Evolutionary conservation across 768 basidiomycete species (phyloP).

Genomic region (Antrodiella citrinella): DNA sequence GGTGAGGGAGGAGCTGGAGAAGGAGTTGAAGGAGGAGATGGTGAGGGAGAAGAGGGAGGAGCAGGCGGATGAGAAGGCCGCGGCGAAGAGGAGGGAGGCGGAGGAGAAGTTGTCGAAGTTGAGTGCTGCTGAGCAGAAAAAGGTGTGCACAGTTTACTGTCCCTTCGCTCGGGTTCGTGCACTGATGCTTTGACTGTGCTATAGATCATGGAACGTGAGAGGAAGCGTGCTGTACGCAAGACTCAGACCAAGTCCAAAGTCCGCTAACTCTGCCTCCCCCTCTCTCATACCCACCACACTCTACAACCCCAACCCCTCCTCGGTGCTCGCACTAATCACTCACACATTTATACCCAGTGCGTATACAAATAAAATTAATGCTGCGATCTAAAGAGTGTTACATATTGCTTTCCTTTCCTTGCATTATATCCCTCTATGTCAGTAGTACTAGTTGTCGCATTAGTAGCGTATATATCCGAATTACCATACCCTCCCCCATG

Average conservation of each 20-base stretch:
- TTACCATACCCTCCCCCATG: not conserved
- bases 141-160: conserved; percentile 36
- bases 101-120: conserved; percentile 67
- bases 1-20: conserved; percentile 63
- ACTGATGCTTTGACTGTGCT: too few relatives aligned
- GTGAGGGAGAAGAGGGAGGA: conserved; percentile 66
- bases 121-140: conserved; percentile 75
- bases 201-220: conserved; percentile 67
- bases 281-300: too few relatives aligned
- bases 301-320: too few relatives aligned
- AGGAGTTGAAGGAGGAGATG: conserved; percentile 58
- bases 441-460: not conserved
- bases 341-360: too few relatives aligned
- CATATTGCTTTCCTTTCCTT: too few relatives aligned
- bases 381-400: too few relatives aligned
- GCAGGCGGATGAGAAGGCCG: conserved; percentile 61
- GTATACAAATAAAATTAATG: too few relatives aligned
- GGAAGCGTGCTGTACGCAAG: conserved; percentile 63
- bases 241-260: conserved; percentile 49
- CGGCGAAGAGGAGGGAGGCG: conserved; percentile 65
- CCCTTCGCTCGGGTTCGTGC: too few relatives aligned
- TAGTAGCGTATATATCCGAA: not conserved
- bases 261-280: conserved; percentile 1
- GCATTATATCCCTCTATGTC: not conserved
- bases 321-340: too few relatives aligned